phyloP scores from a whole-genome alignment of 2,329 filamentous ascomycete species.

The Aciculosporium take region DNA sequence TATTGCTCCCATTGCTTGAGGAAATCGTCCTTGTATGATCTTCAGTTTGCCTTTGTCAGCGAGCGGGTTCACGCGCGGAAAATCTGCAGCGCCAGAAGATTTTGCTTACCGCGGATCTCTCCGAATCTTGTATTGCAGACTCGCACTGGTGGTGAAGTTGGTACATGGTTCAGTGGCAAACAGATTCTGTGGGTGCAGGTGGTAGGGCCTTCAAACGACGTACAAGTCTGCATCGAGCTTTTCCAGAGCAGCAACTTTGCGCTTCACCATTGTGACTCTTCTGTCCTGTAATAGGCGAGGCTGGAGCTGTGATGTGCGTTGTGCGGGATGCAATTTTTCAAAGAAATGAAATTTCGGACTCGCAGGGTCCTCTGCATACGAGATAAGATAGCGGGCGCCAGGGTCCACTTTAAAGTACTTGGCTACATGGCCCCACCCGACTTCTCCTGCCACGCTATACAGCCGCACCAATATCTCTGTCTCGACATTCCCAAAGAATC shows the following conservation, averaged over 20 bases:
- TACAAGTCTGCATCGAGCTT: constrained; percentile 86
- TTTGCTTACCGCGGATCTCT: constrained; percentile 58
- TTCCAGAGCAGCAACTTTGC: constrained; percentile 82
- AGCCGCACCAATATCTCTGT: too few species aligned
- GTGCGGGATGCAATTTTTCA: constrained; percentile 1
- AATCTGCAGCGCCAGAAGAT: constrained; percentile 2
- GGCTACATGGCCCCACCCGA: too few species aligned
- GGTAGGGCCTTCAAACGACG: constrained; percentile 12
- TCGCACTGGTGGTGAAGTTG: constrained; percentile 38
- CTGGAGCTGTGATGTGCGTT: background rate
- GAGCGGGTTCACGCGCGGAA: background rate
- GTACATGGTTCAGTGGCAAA: background rate
- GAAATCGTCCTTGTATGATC: constrained; percentile 84
- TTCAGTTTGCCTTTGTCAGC: constrained; percentile 20
- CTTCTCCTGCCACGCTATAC: too few species aligned
- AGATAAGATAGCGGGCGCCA: constrained; percentile 1
- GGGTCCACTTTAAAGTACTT: background rate
- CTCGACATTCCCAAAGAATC: too few species aligned
- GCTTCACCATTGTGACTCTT: constrained; percentile 53
- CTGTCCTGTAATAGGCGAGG: background rate
- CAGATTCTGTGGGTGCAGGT: background rate
- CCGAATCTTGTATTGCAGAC: constrained; percentile 81
- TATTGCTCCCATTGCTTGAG: constrained; percentile 81
- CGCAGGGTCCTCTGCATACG: background rate
- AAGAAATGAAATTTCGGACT: constrained; percentile 3